Conservation (phyloP, 2,329 filamentous ascomycete species). For the Alternaria panax region DNA sequence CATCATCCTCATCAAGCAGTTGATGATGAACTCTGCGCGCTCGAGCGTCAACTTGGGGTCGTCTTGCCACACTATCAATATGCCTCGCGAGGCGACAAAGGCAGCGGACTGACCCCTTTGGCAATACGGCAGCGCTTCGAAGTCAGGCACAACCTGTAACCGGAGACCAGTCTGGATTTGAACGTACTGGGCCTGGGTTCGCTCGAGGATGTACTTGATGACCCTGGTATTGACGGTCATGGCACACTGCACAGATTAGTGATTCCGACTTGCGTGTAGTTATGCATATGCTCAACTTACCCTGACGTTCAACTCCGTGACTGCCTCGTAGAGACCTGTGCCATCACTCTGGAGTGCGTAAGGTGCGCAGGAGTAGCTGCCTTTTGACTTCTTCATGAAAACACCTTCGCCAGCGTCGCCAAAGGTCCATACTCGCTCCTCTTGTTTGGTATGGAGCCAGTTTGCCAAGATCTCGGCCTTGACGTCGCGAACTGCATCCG, state of each 20-base stretch:
- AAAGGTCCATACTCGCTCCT: conserved; percentile 62
- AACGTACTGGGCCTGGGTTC: conserved; percentile 61
- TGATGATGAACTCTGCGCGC: conserved; percentile 75
- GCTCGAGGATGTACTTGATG: conserved; percentile 64
- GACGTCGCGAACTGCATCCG: conserved; percentile 60
- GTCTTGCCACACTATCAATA: conserved; percentile 84
- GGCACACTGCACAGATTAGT: conserved; percentile 59
- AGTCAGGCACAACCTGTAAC: conserved; percentile 67
- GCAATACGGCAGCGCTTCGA: conserved; percentile 64
- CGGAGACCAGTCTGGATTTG: conserved; percentile 66
- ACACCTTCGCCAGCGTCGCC: conserved; percentile 61
- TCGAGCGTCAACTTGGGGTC: conserved; percentile 74
- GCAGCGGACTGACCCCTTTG: conserved; percentile 83
- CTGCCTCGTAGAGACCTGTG: conserved; percentile 59
- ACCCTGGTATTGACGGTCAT: conserved; percentile 73
- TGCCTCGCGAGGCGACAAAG: conserved; percentile 73
- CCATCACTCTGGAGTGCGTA: conserved; percentile 55
- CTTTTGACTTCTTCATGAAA: conserved; percentile 61
- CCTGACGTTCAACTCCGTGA: conserved; percentile 61
- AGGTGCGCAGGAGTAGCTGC: conserved; percentile 61
- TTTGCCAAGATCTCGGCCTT: conserved; percentile 70
- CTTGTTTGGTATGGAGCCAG: conserved; percentile 68
- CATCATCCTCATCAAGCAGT: conserved; percentile 76
- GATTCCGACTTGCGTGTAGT: no score
- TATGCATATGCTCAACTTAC: conserved; percentile 47